Base-by-base conservation (phyloP, 805 yeast species). In the Starmerella roubikii region DNA sequence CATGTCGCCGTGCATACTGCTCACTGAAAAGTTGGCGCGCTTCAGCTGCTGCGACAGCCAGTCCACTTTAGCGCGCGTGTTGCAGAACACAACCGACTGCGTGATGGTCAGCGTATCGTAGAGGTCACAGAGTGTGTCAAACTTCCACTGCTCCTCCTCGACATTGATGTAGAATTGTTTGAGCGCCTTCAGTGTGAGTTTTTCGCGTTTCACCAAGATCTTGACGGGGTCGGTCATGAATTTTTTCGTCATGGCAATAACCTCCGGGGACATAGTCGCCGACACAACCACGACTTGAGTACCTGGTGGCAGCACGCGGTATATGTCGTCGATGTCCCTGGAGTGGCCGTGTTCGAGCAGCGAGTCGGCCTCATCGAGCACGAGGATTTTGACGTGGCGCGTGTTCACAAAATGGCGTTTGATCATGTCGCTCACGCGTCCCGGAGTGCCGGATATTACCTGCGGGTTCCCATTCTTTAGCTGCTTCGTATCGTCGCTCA, bases 351-450 rank as follows among this genome's bases (percentile, higher is more conserved):
- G 78, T 35, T 88, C 74, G 53, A 91, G 68, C 63, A 91, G 65
- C 63, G 91, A 96, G 66, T 91, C 98, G 16, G 98, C 98, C 64
- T 91, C 98, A 63, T 91, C 98, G 54, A 91, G 66, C 47, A 91
- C 74, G 49, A 88, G 66, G 81, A 91, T 78, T 66, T 86, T 84
- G 50, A 85, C 68, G 54, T 76, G 70, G 51, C 85, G 74, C 13
- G 91, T 74, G 47, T 68, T 66, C 52, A 91, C 67, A 51, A 69
- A 69, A 49, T 93, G 74, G 61, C 95, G 74, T 56, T 81, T 81
- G 47, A 91, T 75, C 79, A 91, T 75, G 64, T 91, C 98, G 45
- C 71, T 61, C 29, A 88, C 94, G 56, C 98, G 72, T 40, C 98
- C 98, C 25, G 98, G 98, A 11, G 98, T 91, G 37, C 98, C 98